A percentile compares a stretch with the other conserved stretches of the same genome.
These are phyloP conservation scores for Pseudogymnoascus sp. DNA, from an alignment of 2,329 filamentous ascomycete genomes.

Conservation along the genomic window DNA sequence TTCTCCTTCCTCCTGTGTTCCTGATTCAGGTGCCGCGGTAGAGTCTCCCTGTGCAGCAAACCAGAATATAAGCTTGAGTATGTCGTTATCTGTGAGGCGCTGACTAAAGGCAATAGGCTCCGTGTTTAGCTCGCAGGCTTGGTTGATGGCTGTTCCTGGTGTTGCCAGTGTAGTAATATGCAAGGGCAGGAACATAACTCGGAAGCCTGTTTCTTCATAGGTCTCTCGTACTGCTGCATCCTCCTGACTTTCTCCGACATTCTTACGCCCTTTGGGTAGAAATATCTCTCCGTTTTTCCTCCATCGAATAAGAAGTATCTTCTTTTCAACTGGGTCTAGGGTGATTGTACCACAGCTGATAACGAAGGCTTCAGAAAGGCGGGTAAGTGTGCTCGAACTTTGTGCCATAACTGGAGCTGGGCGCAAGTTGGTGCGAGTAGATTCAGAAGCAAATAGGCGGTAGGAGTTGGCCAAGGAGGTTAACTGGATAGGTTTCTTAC, in stretches of 20 bases:
- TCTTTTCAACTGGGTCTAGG: background rate
- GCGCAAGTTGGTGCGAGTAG: background rate
- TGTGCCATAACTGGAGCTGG: background rate
- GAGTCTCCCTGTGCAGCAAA: background rate
- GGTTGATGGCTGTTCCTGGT: background rate
- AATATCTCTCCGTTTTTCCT: background rate
- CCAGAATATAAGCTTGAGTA: conserved; percentile 3
- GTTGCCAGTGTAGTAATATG: background rate
- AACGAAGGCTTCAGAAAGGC: background rate
- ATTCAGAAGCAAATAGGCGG: background rate
- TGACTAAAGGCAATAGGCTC: conserved; percentile 1
- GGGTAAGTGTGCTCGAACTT: background rate
- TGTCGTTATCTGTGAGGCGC: background rate
- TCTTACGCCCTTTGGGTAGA: background rate
- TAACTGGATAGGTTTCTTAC: background rate
- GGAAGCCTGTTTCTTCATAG: background rate
- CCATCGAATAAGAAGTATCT: background rate
- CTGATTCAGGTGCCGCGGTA: conserved; percentile 9
- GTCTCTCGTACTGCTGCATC: background rate
- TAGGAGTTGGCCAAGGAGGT: background rate
- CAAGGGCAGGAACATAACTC: background rate
- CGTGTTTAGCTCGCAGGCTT: background rate
- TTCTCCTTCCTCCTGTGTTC: conserved; percentile 12
- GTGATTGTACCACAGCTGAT: background rate
- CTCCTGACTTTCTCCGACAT: background rate